Evolutionary conservation across 1,284 basidiomycete species (phyloP).

Genomic region (Chalciporus sp.): DNA sequence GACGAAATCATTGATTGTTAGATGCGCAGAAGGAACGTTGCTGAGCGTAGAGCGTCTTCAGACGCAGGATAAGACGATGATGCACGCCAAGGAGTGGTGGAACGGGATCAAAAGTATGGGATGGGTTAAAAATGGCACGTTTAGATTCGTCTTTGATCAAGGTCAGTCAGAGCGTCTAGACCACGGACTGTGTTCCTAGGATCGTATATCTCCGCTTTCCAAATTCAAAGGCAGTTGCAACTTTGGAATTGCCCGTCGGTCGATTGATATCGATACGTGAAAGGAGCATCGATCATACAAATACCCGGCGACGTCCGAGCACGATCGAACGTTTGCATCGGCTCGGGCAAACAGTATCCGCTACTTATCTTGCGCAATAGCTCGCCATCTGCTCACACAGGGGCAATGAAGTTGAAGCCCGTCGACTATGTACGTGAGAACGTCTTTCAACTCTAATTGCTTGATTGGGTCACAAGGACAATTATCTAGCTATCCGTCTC

Average conservation of each 20-base stretch:
- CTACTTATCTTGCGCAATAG: not conserved
- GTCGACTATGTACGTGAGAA: not conserved
- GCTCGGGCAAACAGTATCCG: not conserved
- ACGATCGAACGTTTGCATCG: not conserved
- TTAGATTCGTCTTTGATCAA: not conserved
- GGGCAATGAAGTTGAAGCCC: not conserved
- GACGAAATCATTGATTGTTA: constrained; percentile 20
- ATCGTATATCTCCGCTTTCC: not conserved
- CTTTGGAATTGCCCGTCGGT: not conserved
- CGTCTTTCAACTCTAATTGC: not conserved
- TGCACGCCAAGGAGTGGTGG: constrained; percentile 38
- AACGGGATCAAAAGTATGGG: constrained; percentile 36
- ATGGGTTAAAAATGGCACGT: constrained; percentile 14
- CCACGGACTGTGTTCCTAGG: not conserved
- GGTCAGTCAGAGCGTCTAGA: not conserved
- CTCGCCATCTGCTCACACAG: not conserved
- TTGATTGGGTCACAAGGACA: not conserved
- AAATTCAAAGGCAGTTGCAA: not conserved
- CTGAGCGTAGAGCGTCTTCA: constrained; percentile 31
- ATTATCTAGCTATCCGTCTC: not conserved
- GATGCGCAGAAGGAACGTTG: constrained; percentile 26
- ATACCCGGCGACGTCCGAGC: not conserved
- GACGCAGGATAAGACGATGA: constrained; percentile 34
- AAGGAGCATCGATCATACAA: not conserved
- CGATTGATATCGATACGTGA: not conserved